Conservation (phyloP, 73 alveolate genomes). For the Tetrahymena elliotti region DNA sequence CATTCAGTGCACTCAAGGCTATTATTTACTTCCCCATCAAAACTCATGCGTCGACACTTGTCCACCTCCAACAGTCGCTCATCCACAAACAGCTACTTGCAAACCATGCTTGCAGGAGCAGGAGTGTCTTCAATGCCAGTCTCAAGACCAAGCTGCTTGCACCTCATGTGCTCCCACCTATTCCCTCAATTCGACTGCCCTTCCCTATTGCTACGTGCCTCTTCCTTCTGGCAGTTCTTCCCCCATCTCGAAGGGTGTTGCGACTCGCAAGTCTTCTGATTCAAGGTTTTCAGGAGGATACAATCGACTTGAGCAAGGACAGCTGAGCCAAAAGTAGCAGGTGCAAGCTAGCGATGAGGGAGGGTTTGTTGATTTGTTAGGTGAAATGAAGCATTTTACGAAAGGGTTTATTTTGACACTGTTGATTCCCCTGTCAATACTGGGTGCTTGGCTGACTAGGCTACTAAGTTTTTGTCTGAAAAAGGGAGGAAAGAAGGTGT, state of each 20-base stretch:
- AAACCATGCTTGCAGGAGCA: not conserved
- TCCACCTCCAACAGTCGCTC: not conserved
- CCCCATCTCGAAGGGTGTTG: not conserved
- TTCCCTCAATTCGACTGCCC: not conserved
- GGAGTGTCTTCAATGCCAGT: not conserved
- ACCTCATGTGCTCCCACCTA: not conserved
- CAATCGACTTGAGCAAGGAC: not conserved
- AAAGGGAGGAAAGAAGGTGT: not conserved
- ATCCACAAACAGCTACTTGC: not conserved
- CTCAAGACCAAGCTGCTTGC: not conserved
- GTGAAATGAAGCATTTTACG: not conserved
- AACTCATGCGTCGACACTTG: not conserved
- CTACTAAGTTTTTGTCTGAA: not conserved
- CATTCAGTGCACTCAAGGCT: not conserved
- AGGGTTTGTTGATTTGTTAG: not conserved
- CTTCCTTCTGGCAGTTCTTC: not conserved
- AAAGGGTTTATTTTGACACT: not conserved
- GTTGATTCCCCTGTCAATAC: not conserved
- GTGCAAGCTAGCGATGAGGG: not conserved
- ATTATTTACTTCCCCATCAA: not conserved
- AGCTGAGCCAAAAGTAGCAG: not conserved
- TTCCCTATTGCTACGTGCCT: not conserved
- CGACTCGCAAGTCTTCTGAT: not conserved
- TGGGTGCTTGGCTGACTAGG: not conserved
- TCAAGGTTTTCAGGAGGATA: not conserved